Evolutionary conservation across 495 filamentous ascomycete species (phyloP), one percentile per base, ranked within the genome.

Genomic region (Penicillium malachiteum): DNA sequence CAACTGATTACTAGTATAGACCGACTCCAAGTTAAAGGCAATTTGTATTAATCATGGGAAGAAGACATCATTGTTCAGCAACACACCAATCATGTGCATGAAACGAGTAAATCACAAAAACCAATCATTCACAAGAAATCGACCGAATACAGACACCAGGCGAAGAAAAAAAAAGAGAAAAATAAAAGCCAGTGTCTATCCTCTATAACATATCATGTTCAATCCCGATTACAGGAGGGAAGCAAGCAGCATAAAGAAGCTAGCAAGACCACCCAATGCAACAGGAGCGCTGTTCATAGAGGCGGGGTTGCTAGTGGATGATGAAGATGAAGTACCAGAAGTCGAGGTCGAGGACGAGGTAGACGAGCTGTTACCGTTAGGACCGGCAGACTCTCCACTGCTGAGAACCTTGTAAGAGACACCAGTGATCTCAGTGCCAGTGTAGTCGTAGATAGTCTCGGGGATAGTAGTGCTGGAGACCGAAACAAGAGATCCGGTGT

Each of bases 401-500:
- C 70, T 53, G 33, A 86, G 62, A 9, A 74, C 71, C 43, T 73
- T 77, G 61, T 89, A 82, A 5, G 75, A 70, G 31, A 91, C 63
- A 18, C 70, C 72, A 6, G 70, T 64, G 39, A 91, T 71, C 56
- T 78, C 53, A 30, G 66, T 66, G 55, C 86, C 85, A 39, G 76
- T 76, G 59, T 71, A 72, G 35, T 76, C 73, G 62, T 84, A 82
- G 7, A 89, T 80, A 12, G 71, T 73, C 58, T 82, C 67, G 14
- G 71, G 67, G 39, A 86, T 78, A 11, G 65, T 66, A 12, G 74
- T 83, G 41, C 68, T 64, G n/a, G 71, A 68, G 54, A 90, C 80
- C n/a, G 72, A 54, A 49, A 88, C 78, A 5, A 88, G 64, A 62
- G 84, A 80, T 14, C 85, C 86, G 16, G 67, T 58, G 17, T 74